Evolutionary conservation across 805 yeast genomes (phyloP).

Genomic region (Saccharomyces jurei): DNA sequence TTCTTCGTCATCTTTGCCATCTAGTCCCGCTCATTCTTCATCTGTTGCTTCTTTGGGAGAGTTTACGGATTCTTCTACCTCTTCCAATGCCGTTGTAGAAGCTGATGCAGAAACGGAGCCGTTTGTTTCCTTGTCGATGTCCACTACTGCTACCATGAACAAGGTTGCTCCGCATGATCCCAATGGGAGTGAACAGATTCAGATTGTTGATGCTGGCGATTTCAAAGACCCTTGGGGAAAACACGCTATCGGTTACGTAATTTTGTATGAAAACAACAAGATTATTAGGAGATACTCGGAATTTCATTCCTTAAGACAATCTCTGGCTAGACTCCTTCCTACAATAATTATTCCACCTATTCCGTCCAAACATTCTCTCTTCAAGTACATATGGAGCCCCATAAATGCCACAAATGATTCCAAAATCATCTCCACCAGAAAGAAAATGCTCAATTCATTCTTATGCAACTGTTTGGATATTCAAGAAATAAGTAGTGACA

Average conservation of each 20-base stretch:
- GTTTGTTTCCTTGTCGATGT: slow-evolving; percentile 23
- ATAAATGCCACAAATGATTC: slow-evolving; percentile 36
- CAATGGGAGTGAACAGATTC: slow-evolving; percentile 18
- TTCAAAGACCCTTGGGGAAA: slow-evolving; percentile 71
- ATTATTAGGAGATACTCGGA: slow-evolving; percentile 88
- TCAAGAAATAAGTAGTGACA: slow-evolving; percentile 46
- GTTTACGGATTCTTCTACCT: not conserved
- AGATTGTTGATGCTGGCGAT: slow-evolving; percentile 76
- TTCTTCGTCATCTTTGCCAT: not conserved
- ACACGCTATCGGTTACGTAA: slow-evolving; percentile 77
- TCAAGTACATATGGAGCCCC: slow-evolving; percentile 37
- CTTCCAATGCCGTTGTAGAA: not conserved
- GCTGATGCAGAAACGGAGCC: slow-evolving; percentile 14
- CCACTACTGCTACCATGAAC: slow-evolving; percentile 13
- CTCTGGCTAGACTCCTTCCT: slow-evolving; percentile 67
- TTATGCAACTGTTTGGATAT: slow-evolving; percentile 65
- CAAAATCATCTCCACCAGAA: slow-evolving; percentile 56
- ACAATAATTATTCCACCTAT: slow-evolving; percentile 85
- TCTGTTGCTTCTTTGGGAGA: not conserved
- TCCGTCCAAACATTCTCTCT: slow-evolving; percentile 74
- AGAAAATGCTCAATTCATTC: slow-evolving; percentile 67
- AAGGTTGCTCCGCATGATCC: not conserved
- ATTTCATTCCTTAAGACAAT: slow-evolving; percentile 73
- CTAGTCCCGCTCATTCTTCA: not conserved
- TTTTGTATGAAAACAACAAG: slow-evolving; percentile 47